These are phyloP conservation scores for Cystobasidium slooffiae DNA, from an alignment of 1,284 basidiomycete species.

Conservation along the genomic window DNA sequence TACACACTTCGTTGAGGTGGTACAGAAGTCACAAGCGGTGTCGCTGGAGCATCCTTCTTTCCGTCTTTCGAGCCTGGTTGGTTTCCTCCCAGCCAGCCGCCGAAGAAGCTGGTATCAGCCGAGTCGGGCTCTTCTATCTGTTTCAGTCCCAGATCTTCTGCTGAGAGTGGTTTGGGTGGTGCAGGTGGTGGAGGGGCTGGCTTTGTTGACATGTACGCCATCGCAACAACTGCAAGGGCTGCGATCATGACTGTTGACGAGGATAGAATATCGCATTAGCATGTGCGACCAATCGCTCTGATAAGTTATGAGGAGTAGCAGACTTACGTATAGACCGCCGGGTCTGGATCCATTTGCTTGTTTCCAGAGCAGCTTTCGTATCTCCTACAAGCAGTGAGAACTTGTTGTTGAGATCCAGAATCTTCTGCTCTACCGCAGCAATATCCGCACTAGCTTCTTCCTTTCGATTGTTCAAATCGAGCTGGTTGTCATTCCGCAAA, in stretches of 20 bases:
- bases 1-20: not conserved
- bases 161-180: conserved; percentile 30
- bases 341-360: conserved; percentile 53
- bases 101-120: conserved; percentile 38
- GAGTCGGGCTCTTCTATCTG: conserved; percentile 42
- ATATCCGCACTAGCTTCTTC: conserved; percentile 87
- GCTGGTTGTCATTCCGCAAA: conserved; percentile 89
- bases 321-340: conserved; percentile 44
- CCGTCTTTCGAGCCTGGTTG: conserved; percentile 15
- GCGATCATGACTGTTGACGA: conserved; percentile 33
- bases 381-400: conserved; percentile 82
- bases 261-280: not conserved
- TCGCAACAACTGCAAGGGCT: conserved; percentile 22
- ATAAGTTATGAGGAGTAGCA: not conserved
- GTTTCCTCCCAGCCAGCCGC: conserved; percentile 21
- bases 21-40: not conserved
- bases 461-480: conserved; percentile 93
- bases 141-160: conserved; percentile 36
- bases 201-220: conserved; percentile 39
- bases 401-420: conserved; percentile 89
- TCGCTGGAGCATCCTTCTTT: conserved; percentile 23
- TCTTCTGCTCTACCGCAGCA: conserved; percentile 82
- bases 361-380: conserved; percentile 62
- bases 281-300: not conserved
- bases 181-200: conserved; percentile 29